Conservation (phyloP, 1,139 yeast species). For the Lipomyces yarrowii region DNA sequence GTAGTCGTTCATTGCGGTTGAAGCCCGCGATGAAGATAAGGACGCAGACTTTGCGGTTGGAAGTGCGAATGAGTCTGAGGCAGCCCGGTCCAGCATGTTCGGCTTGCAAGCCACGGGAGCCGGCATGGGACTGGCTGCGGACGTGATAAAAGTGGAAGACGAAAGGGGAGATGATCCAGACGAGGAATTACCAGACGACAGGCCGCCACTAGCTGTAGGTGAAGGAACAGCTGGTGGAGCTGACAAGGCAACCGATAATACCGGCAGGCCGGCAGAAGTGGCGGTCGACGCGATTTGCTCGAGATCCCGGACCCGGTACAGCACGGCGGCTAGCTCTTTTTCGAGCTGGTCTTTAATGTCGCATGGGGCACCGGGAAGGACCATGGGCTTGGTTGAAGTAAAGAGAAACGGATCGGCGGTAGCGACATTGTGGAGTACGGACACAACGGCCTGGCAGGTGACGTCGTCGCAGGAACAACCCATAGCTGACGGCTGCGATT, state of each 20-base stretch:
- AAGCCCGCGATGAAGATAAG: not conserved
- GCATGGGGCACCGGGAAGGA: slow-evolving; percentile 30
- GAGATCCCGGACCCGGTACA: slow-evolving; percentile 30
- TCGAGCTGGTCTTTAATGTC: slow-evolving; percentile 32
- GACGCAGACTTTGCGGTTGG: not conserved
- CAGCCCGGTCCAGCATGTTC: not conserved
- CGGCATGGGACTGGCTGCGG: slow-evolving; percentile 7
- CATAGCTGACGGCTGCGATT: slow-evolving; percentile 10
- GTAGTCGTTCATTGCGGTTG: not conserved
- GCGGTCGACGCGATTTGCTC: slow-evolving; percentile 12
- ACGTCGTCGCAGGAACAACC: slow-evolving; percentile 31
- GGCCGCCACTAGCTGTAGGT: too few relatives aligned
- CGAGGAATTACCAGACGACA: slow-evolving; percentile 7
- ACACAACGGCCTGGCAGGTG: slow-evolving; percentile 31
- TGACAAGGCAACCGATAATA: slow-evolving; percentile 9
- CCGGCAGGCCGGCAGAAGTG: not conserved
- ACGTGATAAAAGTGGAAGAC: not conserved
- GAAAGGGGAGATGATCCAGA: slow-evolving; percentile 15
- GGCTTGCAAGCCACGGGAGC: not conserved
- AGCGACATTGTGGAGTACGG: slow-evolving; percentile 31
- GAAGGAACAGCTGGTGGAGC: not conserved
- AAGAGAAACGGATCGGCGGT: slow-evolving; percentile 29
- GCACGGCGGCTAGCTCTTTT: slow-evolving; percentile 29
- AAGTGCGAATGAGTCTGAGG: not conserved
- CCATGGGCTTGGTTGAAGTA: slow-evolving; percentile 29